Conservation (phyloP, 306 rosid species). For the Sesbania bispinosa region DNA sequence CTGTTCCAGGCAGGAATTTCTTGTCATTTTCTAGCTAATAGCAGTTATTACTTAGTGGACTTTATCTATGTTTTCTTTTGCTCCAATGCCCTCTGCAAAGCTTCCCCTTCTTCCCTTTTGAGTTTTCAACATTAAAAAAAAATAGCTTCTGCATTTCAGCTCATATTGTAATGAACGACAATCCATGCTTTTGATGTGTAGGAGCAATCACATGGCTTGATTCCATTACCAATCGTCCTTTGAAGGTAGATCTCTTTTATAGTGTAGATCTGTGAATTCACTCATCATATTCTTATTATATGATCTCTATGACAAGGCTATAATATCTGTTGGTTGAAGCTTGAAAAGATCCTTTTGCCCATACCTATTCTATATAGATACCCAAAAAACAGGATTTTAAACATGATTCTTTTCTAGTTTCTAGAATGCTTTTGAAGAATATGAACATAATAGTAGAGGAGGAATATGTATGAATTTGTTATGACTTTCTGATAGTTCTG, state of each 20-base stretch:
- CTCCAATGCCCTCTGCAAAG: not conserved
- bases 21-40: slow-evolving; percentile 18
- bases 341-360: not conserved
- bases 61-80: slow-evolving; percentile 16
- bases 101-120: slow-evolving; percentile 5
- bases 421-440: not conserved
- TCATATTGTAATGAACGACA: slow-evolving; percentile 23
- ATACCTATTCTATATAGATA: not conserved
- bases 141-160: slow-evolving; percentile 15
- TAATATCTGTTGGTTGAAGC: slow-evolving; percentile 15
- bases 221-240: slow-evolving; percentile 80
- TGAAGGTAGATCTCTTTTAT: slow-evolving; percentile 65
- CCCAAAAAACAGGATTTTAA: not conserved
- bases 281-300: not conserved
- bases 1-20: slow-evolving; percentile 60
- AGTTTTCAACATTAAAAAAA: not conserved
- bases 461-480: not conserved
- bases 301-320: not conserved
- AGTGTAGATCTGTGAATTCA: slow-evolving; percentile 10
- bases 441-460: not conserved
- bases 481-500: slow-evolving; percentile 6
- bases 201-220: slow-evolving; percentile 94
- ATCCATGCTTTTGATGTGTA: slow-evolving; percentile 33
- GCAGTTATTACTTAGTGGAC: not conserved
- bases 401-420: not conserved